Evolutionary conservation across 2,329 filamentous ascomycete genomes (phyloP).

Genomic region (Daldinia eschscholtzii): DNA sequence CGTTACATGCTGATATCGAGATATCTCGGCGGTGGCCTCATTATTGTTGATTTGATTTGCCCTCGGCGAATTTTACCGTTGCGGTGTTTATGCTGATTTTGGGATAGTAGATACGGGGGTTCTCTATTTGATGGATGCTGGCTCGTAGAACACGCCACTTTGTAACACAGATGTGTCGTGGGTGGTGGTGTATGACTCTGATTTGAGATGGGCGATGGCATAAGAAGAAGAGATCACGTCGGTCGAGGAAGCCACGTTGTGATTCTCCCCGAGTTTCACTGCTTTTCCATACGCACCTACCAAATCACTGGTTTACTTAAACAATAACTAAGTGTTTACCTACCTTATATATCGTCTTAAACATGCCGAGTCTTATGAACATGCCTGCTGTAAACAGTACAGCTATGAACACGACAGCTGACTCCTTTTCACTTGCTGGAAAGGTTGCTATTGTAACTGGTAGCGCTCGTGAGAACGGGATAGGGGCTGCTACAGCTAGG

Average conservation of each 20-base stretch:
- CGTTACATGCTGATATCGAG: neutral
- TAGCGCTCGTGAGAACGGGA: constrained; percentile 59
- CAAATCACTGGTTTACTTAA: neutral
- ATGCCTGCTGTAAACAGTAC: constrained; percentile 46
- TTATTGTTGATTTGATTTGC: neutral
- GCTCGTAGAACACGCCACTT: neutral
- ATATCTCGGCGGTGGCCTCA: neutral
- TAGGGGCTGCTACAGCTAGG: constrained; percentile 58
- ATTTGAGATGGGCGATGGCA: neutral
- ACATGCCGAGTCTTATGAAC: neutral
- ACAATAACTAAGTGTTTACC: neutral
- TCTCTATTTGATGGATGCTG: neutral
- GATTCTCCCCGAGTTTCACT: neutral
- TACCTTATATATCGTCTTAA: neutral
- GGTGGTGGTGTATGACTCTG: neutral
- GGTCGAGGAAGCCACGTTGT: too few relatives aligned
- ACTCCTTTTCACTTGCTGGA: constrained; percentile 53
- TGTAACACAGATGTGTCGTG: neutral
- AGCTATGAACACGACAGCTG: constrained; percentile 42
- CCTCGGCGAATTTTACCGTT: neutral
- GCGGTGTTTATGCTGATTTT: neutral
- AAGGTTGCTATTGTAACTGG: constrained; percentile 62
- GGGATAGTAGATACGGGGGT: neutral
- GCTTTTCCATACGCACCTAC: neutral
- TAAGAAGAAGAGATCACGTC: neutral